A percentile compares a stretch with the other conserved stretches of the same genome.
Conservation (phyloP, 163 green algal genomes). For the Scenedesmus sp. region DNA sequence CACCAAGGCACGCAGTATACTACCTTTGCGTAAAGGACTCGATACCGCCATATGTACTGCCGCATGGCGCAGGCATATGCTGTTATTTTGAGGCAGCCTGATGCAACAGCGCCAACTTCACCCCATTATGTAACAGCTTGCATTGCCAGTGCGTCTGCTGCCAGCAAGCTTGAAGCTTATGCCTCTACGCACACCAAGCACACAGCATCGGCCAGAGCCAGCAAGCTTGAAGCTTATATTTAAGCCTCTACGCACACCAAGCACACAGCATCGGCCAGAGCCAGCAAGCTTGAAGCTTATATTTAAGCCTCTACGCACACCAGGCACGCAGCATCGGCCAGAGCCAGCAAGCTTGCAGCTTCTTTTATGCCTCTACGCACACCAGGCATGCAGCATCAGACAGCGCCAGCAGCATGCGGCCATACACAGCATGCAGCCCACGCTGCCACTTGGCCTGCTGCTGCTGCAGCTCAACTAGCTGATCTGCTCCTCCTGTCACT, state of each 20-base stretch:
- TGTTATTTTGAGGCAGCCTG: no score
- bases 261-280: not conserved
- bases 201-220: not conserved
- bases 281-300: not conserved
- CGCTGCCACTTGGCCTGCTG: not conserved
- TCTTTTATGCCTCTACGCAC: not conserved
- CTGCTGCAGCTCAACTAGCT: not conserved
- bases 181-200: not conserved
- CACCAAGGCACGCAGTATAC: no score
- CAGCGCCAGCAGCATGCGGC: not conserved
- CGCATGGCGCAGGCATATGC: no score
- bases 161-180: no score
- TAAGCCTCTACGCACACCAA: not conserved
- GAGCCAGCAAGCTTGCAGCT: not conserved
- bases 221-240: not conserved
- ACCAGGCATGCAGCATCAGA: not conserved
- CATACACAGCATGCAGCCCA: constrained; percentile 3
- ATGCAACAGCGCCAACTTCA: no score
- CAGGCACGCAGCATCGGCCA: not conserved
- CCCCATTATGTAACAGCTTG: no score
- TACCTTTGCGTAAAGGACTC: no score
- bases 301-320: not conserved
- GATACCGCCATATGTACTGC: no score
- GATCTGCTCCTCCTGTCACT: not conserved
- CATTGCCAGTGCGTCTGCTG: no score